A percentile compares a stretch with the other conserved stretches of the same genome.
Conservation (phyloP, 352 stramenopile genomes). For the Globisporangium cystogenes region DNA sequence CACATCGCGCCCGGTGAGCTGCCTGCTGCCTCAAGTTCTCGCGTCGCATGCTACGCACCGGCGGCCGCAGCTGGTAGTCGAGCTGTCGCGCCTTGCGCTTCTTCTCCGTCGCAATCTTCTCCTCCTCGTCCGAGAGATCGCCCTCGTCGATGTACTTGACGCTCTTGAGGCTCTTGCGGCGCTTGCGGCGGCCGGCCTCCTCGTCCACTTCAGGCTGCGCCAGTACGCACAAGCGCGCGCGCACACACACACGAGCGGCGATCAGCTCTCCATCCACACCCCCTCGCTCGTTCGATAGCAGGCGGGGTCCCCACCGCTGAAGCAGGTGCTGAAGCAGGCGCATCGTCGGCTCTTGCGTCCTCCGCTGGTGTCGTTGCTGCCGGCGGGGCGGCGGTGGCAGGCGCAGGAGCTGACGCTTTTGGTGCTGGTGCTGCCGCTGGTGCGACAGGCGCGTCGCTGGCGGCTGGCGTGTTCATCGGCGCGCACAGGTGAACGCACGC, state of each 20-base stretch:
- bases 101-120: slow-evolving; percentile 42
- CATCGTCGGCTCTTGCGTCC: neutral
- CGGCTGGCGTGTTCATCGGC: neutral
- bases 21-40: neutral
- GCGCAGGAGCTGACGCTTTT: no score
- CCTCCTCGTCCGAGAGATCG: slow-evolving; percentile 67
- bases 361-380: neutral
- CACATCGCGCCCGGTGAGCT: neutral
- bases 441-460: neutral
- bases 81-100: slow-evolving; percentile 69
- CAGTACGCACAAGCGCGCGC: no score
- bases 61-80: slow-evolving; percentile 57
- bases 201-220: slow-evolving; percentile 3
- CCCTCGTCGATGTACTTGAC: slow-evolving; percentile 75
- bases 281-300: no score
- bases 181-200: slow-evolving; percentile 22
- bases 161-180: slow-evolving; percentile 40
- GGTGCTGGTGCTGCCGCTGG: neutral
- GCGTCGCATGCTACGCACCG: slow-evolving; percentile 4
- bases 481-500: neutral
- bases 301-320: no score
- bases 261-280: no score
- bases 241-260: neutral
- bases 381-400: neutral
- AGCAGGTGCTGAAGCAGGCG: no score